Base-by-base conservation (phyloP, 164 flowering plant species). In the Magnolia sinica region DNA sequence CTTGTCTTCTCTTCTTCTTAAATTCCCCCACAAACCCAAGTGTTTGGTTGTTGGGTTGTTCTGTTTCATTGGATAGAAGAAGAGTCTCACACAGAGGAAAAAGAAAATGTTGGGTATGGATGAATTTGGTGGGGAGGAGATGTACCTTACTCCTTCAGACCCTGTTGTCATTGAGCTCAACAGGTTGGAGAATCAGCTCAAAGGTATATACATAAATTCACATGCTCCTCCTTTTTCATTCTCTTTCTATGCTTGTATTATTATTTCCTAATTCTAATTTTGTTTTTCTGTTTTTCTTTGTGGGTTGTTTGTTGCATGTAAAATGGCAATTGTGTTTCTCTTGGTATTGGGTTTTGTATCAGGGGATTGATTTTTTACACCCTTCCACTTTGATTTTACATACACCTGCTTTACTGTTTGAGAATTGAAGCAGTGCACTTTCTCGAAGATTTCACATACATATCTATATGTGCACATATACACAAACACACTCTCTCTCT, bases 81-180 rank as follows among this genome's bases (percentile, higher is more conserved):
- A 71, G 63, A 3, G 20, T 74, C 67, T 20, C 81, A 70, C 63
- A 59, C 76, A 77, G 19, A 69, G 29, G 76, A 70, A 72, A 14
- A 69, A 45, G 77, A 70, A 70, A 68, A 87, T 89, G 95, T 79
- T 77, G 76, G 81, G 86, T 19, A 73, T 77, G 24, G 87, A 87
- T 18, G 87, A 87, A 71, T 37, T 78, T 8, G 81, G 50, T 31
- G 85, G 50, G 50, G 87, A 83, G 68, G 81, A 83, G 64, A 67
- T 75, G 58, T 81, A 77, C 76, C 61, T 86, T 82, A 55, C 76
- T 76, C 90, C 84, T 14, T 81, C 91, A 27, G 91, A 87, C 81
- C 93, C 96, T 78, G 66, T 91, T 74, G 87, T 88, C 2, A 79
- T 88, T 8, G 97, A 93, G 85, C 89, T 93, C 83, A 88, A 90